phyloP scores from a whole-genome alignment of 192 early-diverging fungal species.

The Gamsiella multidivaricata region DNA sequence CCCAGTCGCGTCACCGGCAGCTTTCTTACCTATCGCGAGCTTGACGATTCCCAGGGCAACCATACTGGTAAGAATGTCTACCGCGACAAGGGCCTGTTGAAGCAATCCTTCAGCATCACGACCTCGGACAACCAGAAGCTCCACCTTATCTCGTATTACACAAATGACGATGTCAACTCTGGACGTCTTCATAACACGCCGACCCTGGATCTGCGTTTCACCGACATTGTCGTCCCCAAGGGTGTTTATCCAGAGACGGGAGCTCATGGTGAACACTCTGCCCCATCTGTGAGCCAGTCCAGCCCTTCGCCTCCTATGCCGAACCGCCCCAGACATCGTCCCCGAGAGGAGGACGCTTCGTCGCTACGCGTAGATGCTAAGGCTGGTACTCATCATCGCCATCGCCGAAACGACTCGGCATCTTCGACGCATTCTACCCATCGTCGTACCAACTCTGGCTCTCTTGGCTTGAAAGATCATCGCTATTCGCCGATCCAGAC shows the following conservation, averaged over 20 bases:
- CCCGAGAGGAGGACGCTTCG: constrained; percentile 30
- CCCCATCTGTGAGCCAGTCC: constrained; percentile 6
- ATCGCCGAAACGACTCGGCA: constrained; percentile 39
- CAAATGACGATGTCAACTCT: constrained; percentile 78
- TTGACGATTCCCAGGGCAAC: constrained; percentile 60
- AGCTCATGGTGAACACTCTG: background rate
- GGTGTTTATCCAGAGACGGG: constrained; percentile 86
- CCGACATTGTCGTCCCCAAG: constrained; percentile 76
- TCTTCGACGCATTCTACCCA: constrained; percentile 29
- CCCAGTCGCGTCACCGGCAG: constrained; percentile 88
- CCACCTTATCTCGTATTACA: constrained; percentile 92
- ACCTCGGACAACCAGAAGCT: constrained; percentile 83
- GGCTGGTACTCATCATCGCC: constrained; percentile 27
- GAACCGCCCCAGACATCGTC: constrained; percentile 25
- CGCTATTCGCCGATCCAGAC: constrained; percentile 48
- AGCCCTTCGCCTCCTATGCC: constrained; percentile 40
- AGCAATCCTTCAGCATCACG: constrained; percentile 91
- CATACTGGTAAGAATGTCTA: constrained; percentile 56
- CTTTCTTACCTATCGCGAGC: constrained; percentile 91
- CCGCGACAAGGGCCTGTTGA: constrained; percentile 86
- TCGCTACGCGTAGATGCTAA: constrained; percentile 13
- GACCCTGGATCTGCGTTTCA: constrained; percentile 70
- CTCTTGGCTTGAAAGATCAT: constrained; percentile 38
- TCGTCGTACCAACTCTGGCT: constrained; percentile 47
- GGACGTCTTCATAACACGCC: constrained; percentile 73